Conservation (phyloP, 2,329 filamentous ascomycete species). For the Fusarium mundagurra region DNA sequence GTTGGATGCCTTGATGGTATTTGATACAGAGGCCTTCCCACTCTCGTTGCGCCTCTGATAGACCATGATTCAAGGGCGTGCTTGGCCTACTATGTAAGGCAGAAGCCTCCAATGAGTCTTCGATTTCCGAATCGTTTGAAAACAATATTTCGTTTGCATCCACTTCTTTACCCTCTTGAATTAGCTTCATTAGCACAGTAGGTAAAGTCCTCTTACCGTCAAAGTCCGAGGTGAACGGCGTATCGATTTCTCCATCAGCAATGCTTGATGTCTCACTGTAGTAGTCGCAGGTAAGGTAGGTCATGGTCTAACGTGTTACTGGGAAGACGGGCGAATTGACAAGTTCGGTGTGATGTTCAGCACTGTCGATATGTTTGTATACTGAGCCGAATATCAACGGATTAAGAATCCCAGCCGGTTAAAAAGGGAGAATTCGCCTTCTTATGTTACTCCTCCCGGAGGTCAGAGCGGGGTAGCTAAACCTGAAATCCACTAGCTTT, state of each 20-base stretch:
- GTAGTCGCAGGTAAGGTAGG: background rate
- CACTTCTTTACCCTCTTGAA: background rate
- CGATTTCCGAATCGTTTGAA: background rate
- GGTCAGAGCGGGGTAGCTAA: background rate
- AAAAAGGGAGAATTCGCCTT: background rate
- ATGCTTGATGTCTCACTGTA: background rate
- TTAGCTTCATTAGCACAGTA: background rate
- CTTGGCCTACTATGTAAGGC: background rate
- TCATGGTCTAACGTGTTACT: background rate
- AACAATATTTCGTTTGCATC: background rate
- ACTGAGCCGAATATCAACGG: background rate
- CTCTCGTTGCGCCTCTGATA: background rate
- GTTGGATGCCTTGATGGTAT: background rate
- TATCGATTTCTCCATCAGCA: background rate
- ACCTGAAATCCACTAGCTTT: background rate
- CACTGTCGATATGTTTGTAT: background rate
- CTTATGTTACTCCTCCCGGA: background rate
- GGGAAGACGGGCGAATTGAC: accelerated
- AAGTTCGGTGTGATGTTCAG: background rate
- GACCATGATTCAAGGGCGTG: background rate
- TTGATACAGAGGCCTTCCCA: background rate
- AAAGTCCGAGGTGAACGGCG: background rate
- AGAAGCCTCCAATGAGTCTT: background rate
- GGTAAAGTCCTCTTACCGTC: background rate
- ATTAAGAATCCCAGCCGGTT: background rate